Evolutionary conservation across 1,284 basidiomycete species (phyloP).

Genomic region (Moesziomyces parantarcticus): DNA sequence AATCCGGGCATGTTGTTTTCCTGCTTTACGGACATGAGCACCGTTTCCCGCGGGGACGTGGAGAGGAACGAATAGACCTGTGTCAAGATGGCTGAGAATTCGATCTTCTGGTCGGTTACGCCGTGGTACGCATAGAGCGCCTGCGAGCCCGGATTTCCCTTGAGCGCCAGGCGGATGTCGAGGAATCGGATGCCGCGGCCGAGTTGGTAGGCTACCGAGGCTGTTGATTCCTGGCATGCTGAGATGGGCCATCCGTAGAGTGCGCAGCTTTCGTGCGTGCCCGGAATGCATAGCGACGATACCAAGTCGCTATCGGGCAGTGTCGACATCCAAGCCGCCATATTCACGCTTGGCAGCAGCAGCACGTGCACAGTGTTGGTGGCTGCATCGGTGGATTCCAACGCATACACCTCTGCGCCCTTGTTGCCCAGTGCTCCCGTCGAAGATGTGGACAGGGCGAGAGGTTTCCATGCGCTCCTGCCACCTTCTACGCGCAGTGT

Average conservation of each 20-base stretch:
- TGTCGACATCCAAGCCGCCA: conserved; percentile 28
- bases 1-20: conserved; percentile 43
- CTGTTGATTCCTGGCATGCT: conserved; percentile 38
- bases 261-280: conserved; percentile 57
- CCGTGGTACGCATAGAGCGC: conserved; percentile 56
- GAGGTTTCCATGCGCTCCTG: conserved; percentile 13
- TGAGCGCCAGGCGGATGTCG: conserved; percentile 50
- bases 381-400: conserved; percentile 3
- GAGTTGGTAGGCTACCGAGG: conserved; percentile 40
- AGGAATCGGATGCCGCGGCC: conserved; percentile 51
- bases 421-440: neutral
- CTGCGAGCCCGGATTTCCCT: conserved; percentile 26
- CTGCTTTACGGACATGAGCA: conserved; percentile 53
- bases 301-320: conserved; percentile 35
- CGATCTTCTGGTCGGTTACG: conserved; percentile 45
- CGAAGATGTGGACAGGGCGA: conserved; percentile 1
- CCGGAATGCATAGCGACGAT: conserved; percentile 47
- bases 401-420: conserved; percentile 2
- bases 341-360: conserved; percentile 18
- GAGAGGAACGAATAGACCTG: conserved; percentile 42
- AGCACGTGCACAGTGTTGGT: conserved; percentile 46
- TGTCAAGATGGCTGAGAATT: conserved; percentile 39
- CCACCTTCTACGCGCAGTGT: neutral
- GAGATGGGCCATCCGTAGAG: conserved; percentile 58
- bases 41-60: conserved; percentile 31